These are phyloP conservation scores for Backusella circina DNA, from an alignment of 192 early-diverging fungal species.

Conservation along the genomic window DNA sequence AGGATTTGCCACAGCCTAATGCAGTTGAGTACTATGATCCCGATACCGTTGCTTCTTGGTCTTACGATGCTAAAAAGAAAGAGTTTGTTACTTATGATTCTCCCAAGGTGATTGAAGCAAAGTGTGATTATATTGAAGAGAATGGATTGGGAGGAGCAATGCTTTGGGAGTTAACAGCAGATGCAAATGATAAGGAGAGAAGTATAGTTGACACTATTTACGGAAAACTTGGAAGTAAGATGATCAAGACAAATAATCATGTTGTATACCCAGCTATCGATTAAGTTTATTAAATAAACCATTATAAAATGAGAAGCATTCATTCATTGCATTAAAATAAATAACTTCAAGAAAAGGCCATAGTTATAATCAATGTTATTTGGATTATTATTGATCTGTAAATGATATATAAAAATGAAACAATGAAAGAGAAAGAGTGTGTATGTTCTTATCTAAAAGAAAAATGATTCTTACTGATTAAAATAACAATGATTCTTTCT, in stretches of 20 bases:
- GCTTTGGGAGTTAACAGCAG: conserved; percentile 74
- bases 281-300: neutral
- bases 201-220: conserved; percentile 38
- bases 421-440: too few relatives aligned
- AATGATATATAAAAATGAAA: too few relatives aligned
- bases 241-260: conserved; percentile 44
- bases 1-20: conserved; percentile 62
- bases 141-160: conserved; percentile 66
- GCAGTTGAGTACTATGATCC: conserved; percentile 76
- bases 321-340: too few relatives aligned
- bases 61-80: conserved; percentile 62
- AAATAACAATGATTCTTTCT: too few relatives aligned
- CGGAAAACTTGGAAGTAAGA: conserved; percentile 4
- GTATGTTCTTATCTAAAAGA: too few relatives aligned
- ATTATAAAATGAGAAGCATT: neutral
- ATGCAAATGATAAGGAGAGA: conserved; percentile 35
- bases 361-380: too few relatives aligned
- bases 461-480: too few relatives aligned
- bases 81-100: conserved; percentile 88
- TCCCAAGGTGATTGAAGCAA: conserved; percentile 56
- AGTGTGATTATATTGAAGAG: conserved; percentile 62
- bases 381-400: too few relatives aligned
- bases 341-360: too few relatives aligned
- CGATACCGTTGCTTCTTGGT: conserved; percentile 67
- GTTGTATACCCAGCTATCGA: conserved; percentile 30